phyloP scores from a whole-genome alignment of 257 asterid genomes.

The Solanum acaule region DNA sequence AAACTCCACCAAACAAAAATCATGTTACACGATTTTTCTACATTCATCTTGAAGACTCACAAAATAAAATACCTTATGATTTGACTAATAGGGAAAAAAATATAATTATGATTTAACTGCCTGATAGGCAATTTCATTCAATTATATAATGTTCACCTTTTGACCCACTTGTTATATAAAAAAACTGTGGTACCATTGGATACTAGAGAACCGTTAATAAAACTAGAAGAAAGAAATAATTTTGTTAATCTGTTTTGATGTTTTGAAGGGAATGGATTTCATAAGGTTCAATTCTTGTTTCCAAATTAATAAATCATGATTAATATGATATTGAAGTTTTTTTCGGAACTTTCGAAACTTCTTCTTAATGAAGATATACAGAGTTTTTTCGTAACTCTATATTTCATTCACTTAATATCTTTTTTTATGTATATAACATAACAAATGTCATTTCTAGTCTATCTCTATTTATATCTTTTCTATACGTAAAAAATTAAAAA shows the following conservation, averaged over 20 bases:
- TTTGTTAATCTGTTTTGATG: no score
- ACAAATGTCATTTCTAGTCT: no score
- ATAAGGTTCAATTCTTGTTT: not conserved
- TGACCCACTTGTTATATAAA: not conserved
- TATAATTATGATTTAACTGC: not conserved
- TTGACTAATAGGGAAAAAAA: not conserved
- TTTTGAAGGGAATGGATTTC: no score
- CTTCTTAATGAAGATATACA: no score
- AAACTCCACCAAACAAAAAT: not conserved
- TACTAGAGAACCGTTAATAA: no score
- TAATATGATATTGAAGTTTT: not conserved
- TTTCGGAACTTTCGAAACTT: not conserved
- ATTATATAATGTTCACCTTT: not conserved
- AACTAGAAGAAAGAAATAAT: no score
- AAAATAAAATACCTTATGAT: not conserved
- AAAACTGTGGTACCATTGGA: not conserved
- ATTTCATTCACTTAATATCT: not conserved
- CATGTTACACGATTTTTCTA: not conserved
- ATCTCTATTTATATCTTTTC: no score
- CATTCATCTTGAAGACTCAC: not conserved
- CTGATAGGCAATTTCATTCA: not conserved
- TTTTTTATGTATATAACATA: no score
- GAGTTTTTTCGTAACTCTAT: no score
- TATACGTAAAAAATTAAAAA: no score
- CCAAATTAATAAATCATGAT: not conserved